A percentile compares a stretch with the other conserved stretches of the same genome.
These are phyloP conservation scores for Penicillium fuscoglaucum DNA, from an alignment of 2,329 filamentous ascomycete genomes.

Conservation along the genomic window DNA sequence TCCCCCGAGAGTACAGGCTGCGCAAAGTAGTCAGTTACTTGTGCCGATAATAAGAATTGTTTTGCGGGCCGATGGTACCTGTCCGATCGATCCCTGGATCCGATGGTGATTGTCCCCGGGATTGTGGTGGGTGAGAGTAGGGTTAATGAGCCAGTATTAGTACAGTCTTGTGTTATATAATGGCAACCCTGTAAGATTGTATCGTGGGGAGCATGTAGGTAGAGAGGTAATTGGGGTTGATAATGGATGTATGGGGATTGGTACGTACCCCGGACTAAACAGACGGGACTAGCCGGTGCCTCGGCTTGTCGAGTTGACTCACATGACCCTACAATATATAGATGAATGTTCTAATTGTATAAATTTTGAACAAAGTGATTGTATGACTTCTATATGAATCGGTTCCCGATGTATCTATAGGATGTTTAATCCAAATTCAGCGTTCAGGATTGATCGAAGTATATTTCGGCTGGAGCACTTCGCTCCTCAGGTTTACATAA, in stretches of 20 bases:
- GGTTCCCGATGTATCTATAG: neutral
- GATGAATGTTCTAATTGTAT: neutral
- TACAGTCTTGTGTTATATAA: neutral
- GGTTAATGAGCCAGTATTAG: neutral
- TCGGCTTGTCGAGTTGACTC: constrained; percentile 14
- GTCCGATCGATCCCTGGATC: neutral
- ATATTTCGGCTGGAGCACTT: neutral
- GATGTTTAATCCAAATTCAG: neutral
- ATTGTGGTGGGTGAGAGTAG: neutral
- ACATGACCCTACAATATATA: neutral
- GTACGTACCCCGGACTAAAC: constrained; percentile 6
- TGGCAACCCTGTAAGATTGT: neutral
- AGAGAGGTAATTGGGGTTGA: neutral
- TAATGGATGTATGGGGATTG: constrained; percentile 1
- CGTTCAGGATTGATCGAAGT: neutral
- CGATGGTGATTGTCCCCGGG: neutral
- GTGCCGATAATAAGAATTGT: neutral
- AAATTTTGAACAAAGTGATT: neutral
- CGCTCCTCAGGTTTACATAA: neutral
- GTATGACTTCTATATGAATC: neutral
- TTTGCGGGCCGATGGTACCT: neutral
- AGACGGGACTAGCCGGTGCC: constrained; percentile 16
- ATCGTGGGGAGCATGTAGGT: neutral
- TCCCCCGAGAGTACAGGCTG: neutral
- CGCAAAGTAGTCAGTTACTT: neutral